Conservation (phyloP, 2,329 filamentous ascomycete species). For the Arachnopeziza araneosa region DNA sequence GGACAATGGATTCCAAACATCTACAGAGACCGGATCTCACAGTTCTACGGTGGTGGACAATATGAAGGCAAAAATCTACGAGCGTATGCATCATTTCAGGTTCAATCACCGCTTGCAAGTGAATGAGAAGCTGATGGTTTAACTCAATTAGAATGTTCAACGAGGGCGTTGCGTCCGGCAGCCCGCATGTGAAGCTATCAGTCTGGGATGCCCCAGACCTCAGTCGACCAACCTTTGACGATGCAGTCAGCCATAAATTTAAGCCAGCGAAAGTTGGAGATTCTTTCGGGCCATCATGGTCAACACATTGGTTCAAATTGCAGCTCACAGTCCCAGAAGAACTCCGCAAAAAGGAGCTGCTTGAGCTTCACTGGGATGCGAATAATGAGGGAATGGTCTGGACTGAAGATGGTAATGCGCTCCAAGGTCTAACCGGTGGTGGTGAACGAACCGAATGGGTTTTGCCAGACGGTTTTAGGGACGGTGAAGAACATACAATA, state of each 20-base stretch:
- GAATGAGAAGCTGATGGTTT: slow-evolving; percentile 7
- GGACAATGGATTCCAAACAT: slow-evolving; percentile 81
- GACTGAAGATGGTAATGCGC: slow-evolving; percentile 80
- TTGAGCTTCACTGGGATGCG: slow-evolving; percentile 97
- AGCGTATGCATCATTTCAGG: slow-evolving; percentile 45
- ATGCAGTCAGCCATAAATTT: slow-evolving; percentile 73
- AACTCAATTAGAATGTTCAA: slow-evolving; percentile 56
- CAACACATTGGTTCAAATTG: slow-evolving; percentile 95
- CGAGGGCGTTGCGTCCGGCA: slow-evolving; percentile 60
- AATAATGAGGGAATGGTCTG: slow-evolving; percentile 94
- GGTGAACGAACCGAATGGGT: slow-evolving; percentile 91
- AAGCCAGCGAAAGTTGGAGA: slow-evolving; percentile 67
- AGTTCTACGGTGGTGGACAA: slow-evolving; percentile 75
- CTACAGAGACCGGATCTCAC: slow-evolving; percentile 75
- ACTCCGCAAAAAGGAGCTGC: slow-evolving; percentile 66
- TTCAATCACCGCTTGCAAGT: background rate
- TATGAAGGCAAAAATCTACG: slow-evolving; percentile 71
- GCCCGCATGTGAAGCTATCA: slow-evolving; percentile 74
- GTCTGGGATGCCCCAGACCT: slow-evolving; percentile 80
- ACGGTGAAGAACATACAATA: slow-evolving; percentile 81
- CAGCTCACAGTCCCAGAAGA: slow-evolving; percentile 69
- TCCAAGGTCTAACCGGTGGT: slow-evolving; percentile 87
- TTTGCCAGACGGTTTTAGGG: slow-evolving; percentile 72
- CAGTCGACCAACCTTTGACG: slow-evolving; percentile 76
- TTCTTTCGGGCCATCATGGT: slow-evolving; percentile 89